phyloP scores from a whole-genome alignment of 306 rosid genomes.

The Casuarina equisetifolia region DNA sequence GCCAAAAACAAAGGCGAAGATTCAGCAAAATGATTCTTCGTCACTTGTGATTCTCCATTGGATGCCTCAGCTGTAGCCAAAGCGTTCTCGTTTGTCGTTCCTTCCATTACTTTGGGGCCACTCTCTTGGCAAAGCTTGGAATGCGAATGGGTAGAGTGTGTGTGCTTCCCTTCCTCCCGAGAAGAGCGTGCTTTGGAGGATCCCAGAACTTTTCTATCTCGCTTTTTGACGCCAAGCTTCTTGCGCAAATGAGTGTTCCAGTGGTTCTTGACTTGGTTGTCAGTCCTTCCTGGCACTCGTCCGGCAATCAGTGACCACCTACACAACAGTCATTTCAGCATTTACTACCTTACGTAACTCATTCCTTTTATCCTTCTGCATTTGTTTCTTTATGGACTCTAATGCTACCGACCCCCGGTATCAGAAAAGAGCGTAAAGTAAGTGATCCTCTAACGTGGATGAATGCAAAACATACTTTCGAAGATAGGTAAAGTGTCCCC shows the following conservation, averaged over 20 bases:
- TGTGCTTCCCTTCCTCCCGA: not conserved
- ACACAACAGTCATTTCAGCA: not conserved
- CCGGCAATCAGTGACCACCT: slow-evolving; percentile 45
- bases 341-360: not conserved
- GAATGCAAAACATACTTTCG: not conserved
- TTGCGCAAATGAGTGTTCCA: slow-evolving; percentile 35
- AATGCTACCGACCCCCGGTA: not conserved
- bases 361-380: not conserved
- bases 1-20: not conserved
- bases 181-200: not conserved
- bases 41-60: slow-evolving; percentile 6
- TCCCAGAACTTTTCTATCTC: not conserved
- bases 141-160: not conserved
- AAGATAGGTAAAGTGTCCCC: not conserved
- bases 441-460: not conserved
- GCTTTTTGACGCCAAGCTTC: slow-evolving; percentile 30
- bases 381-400: not conserved
- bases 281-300: slow-evolving; percentile 42
- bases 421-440: not conserved
- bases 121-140: not conserved
- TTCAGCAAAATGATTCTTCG: not conserved
- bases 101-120: not conserved
- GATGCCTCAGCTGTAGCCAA: not conserved
- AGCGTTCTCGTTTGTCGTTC: not conserved
- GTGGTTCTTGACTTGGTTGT: slow-evolving; percentile 36